Evolutionary conservation across 139 green algal species (phyloP).

Genomic region (Chlorella sp.): DNA sequence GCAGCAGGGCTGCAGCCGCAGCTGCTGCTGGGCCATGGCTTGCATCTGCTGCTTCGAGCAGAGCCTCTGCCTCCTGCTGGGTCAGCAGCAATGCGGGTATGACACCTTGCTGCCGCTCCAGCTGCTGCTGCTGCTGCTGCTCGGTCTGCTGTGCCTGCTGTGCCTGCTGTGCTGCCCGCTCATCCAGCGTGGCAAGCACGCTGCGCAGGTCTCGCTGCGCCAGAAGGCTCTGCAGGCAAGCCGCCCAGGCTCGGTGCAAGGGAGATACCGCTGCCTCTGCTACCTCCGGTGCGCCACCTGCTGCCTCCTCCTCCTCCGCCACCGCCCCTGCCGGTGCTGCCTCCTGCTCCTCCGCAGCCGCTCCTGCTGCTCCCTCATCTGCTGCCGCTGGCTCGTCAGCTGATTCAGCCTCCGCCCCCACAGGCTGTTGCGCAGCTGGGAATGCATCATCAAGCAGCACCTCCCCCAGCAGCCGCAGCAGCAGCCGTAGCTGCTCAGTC

Average conservation of each 20-base stretch:
- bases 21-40: conserved; percentile 21
- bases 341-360: not conserved
- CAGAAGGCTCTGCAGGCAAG: conserved; percentile 25
- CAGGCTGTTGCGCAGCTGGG: not conserved
- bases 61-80: not conserved
- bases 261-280: not conserved
- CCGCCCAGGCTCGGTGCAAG: conserved; percentile 25
- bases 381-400: not conserved
- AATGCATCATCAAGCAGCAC: not conserved
- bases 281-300: not conserved
- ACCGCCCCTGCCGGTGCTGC: not conserved
- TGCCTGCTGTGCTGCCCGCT: not conserved
- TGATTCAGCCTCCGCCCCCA: not conserved
- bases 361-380: not conserved
- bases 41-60: conserved; percentile 21
- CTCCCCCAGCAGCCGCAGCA: conserved; percentile 8
- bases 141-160: not conserved
- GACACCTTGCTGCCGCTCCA: not conserved
- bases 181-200: conserved; percentile 29
- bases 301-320: not conserved
- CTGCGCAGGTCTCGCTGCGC: not conserved
- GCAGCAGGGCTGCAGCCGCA: conserved; percentile 16
- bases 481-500: conserved; percentile 4
- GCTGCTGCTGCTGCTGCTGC: conserved; percentile 12
- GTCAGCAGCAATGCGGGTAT: not conserved